Evolutionary conservation across 495 filamentous ascomycete species (phyloP).

Genomic region (Astrothelium subdiscretum): DNA sequence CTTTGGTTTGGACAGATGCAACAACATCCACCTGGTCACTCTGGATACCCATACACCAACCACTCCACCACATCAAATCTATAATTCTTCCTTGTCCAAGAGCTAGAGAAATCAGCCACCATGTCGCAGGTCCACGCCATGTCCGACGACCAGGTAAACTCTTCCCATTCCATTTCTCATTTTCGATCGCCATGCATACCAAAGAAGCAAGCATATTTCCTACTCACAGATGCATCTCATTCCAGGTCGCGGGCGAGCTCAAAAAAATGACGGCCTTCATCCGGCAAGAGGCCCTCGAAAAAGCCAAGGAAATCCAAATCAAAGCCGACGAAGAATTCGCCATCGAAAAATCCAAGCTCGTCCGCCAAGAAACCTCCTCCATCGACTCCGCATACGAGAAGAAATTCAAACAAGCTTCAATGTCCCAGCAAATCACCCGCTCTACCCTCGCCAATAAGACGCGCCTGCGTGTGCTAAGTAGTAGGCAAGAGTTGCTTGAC

Average conservation of each 20-base stretch:
- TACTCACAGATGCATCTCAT: conserved; percentile 2
- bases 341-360: conserved; percentile 96
- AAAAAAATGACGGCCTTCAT: conserved; percentile 99
- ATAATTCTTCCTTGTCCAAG: not conserved
- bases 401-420: conserved; percentile 93
- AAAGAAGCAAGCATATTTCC: conserved; percentile 8
- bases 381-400: conserved; percentile 92
- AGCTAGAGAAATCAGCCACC: conserved; percentile 26
- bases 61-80: too few species aligned
- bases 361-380: conserved; percentile 80
- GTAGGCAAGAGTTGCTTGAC: conserved; percentile 83
- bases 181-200: not conserved
- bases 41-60: not conserved
- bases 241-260: conserved; percentile 83
- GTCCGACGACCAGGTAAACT: conserved; percentile 85
- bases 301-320: conserved; percentile 89
- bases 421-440: conserved; percentile 93
- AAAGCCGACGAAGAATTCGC: conserved; percentile 98
- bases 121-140: conserved; percentile 92
- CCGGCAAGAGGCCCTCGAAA: conserved; percentile 92
- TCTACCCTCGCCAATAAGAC: conserved; percentile 93
- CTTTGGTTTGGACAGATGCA: not conserved
- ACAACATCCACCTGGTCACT: conserved; percentile 1
- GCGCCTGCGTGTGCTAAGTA: conserved; percentile 71
- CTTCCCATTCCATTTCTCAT: conserved; percentile 4